Evolutionary conservation across 1,284 basidiomycete species (phyloP).

Genomic region (Cutaneotrichosporon arboriforme): DNA sequence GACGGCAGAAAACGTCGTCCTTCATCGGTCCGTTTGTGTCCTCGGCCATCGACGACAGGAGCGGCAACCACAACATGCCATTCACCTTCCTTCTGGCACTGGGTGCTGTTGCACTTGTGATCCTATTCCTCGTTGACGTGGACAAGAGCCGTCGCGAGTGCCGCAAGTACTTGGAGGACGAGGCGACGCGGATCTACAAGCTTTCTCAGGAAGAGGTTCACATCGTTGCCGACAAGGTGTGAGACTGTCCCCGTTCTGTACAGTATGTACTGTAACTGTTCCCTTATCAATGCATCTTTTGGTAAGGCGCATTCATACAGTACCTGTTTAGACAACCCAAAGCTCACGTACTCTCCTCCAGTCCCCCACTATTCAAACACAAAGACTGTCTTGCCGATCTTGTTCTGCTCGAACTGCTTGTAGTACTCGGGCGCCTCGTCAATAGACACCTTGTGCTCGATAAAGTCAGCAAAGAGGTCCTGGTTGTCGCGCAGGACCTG

Average conservation of each 20-base stretch:
- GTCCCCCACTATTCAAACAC: constrained; percentile 10
- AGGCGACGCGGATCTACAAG: constrained; percentile 34
- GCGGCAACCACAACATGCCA: constrained; percentile 20
- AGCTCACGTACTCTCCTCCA: background rate
- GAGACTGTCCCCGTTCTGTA: too few relatives aligned
- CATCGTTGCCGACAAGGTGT: background rate
- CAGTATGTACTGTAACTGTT: too few relatives aligned
- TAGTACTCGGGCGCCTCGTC: constrained; percentile 45
- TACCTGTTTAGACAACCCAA: too few relatives aligned
- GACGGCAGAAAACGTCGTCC: constrained; percentile 25
- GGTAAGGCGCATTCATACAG: too few relatives aligned
- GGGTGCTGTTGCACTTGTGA: constrained; percentile 9
- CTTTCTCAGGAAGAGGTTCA: constrained; percentile 7
- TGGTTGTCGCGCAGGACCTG: constrained; percentile 55
- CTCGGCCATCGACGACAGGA: constrained; percentile 22
- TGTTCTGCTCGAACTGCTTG: constrained; percentile 41
- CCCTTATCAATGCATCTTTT: too few relatives aligned
- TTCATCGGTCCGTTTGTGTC: constrained; percentile 25
- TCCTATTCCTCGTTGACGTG: constrained; percentile 19
- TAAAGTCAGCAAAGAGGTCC: constrained; percentile 40
- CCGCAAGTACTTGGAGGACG: constrained; percentile 36
- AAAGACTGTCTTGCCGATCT: constrained; percentile 46
- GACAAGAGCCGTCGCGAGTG: constrained; percentile 20
- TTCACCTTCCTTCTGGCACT: constrained; percentile 26
- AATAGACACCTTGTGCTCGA: constrained; percentile 39